Evolutionary conservation across 75 land plant genomes (phyloP).

Genomic region (Picea sitchensis): DNA sequence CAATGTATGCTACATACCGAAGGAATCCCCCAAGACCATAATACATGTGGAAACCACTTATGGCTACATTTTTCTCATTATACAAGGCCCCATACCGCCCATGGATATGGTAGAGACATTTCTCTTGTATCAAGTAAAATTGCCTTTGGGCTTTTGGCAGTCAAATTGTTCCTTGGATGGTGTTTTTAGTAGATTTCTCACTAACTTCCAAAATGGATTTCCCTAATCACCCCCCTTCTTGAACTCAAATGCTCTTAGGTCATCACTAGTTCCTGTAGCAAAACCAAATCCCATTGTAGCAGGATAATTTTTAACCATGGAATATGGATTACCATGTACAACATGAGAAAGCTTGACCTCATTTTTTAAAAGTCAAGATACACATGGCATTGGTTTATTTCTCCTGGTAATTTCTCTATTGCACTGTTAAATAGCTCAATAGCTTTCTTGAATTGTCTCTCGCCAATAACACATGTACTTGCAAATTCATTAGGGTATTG

Average conservation of each 20-base stretch:
- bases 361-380: slow-evolving; percentile 71
- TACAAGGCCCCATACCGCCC: slow-evolving; percentile 89
- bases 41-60: slow-evolving; percentile 84
- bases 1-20: slow-evolving; percentile 62
- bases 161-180: slow-evolving; percentile 68
- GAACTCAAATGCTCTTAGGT: slow-evolving; percentile 96
- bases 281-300: slow-evolving; percentile 96
- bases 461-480: slow-evolving; percentile 81
- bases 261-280: slow-evolving; percentile 98
- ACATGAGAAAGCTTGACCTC: slow-evolving; percentile 50
- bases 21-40: slow-evolving; percentile 78
- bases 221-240: slow-evolving; percentile 93
- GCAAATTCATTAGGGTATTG: slow-evolving; percentile 86
- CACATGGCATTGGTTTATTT: slow-evolving; percentile 64
- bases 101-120: slow-evolving; percentile 82
- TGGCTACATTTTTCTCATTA: slow-evolving; percentile 63
- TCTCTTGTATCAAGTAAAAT: slow-evolving; percentile 96
- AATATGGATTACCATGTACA: slow-evolving; percentile 16
- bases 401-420: slow-evolving; percentile 59
- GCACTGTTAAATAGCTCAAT: slow-evolving; percentile 68
- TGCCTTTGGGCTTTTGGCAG: slow-evolving; percentile 82
- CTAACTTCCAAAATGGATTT: slow-evolving; percentile 87
- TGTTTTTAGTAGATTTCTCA: slow-evolving; percentile 65
- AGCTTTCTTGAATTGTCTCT: slow-evolving; percentile 75
- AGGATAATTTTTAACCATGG: slow-evolving; percentile 72